phyloP scores from a whole-genome alignment of 2,329 filamentous ascomycete genomes.

The Pestalotiopsis sp. region DNA sequence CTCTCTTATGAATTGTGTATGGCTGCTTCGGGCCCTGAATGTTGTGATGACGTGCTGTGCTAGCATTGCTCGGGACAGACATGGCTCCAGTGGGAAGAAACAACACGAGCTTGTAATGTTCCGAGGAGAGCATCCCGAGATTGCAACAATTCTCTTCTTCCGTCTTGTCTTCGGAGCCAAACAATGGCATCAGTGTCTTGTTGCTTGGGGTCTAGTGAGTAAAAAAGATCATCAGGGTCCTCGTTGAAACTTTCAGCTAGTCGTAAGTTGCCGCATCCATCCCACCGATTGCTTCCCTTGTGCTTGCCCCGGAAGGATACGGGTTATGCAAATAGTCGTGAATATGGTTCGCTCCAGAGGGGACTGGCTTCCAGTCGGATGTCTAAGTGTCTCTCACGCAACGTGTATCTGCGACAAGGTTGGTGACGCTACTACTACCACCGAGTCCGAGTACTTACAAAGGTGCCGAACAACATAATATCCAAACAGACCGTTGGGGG shows the following conservation, averaged over 20 bases:
- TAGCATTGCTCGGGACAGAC: background rate
- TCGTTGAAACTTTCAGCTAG: constrained; percentile 6
- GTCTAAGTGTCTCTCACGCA: background rate
- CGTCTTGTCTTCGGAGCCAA: background rate
- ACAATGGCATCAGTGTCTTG: background rate
- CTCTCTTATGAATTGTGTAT: too few species aligned
- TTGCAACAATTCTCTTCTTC: background rate
- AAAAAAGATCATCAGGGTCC: background rate
- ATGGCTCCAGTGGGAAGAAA: background rate
- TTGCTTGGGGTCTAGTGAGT: background rate
- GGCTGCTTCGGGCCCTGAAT: background rate
- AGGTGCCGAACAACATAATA: background rate
- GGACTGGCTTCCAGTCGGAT: background rate
- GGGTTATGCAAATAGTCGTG: background rate
- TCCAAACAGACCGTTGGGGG: background rate
- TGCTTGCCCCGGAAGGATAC: background rate
- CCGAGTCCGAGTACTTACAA: background rate
- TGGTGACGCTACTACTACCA: background rate
- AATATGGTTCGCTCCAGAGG: background rate
- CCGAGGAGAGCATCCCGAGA: background rate
- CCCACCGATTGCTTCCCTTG: background rate
- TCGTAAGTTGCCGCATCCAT: background rate
- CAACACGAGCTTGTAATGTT: background rate
- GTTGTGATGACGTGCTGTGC: background rate
- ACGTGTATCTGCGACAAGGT: background rate